These are phyloP conservation scores for Brassica rapa DNA, from an alignment of 345 rosid species.

Conservation along the genomic window DNA sequence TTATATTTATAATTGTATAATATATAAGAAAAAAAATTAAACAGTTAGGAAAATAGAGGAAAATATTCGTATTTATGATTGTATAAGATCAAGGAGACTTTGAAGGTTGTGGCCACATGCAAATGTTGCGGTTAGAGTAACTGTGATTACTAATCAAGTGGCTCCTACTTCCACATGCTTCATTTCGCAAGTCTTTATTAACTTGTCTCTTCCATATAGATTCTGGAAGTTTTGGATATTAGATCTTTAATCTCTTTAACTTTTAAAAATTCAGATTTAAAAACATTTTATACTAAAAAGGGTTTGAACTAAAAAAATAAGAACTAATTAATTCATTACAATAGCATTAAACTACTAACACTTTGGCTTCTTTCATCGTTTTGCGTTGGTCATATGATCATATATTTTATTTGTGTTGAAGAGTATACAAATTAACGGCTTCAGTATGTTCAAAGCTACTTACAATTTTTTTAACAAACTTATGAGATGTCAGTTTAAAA, in stretches of 20 bases:
- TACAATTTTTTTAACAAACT: not conserved
- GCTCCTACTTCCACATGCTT: slow-evolving; percentile 54
- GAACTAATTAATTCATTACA: not conserved
- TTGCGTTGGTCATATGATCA: slow-evolving; percentile 6
- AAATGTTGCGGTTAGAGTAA: slow-evolving; percentile 53
- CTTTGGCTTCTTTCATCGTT: not conserved
- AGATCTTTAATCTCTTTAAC: not conserved
- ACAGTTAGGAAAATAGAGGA: not conserved
- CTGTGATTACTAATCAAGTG: slow-evolving; percentile 38
- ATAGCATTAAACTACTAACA: not conserved
- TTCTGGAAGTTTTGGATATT: not conserved
- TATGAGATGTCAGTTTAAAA: not conserved
- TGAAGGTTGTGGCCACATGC: slow-evolving; percentile 58
- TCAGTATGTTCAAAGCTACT: not conserved
- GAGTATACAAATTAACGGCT: not conserved
- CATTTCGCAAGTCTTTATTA: slow-evolving; percentile 33
- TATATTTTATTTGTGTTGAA: slow-evolving; percentile 1
- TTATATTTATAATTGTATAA: not conserved
- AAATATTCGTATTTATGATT: slow-evolving; percentile 18
- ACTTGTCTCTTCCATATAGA: slow-evolving; percentile 22
- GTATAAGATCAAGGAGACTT: slow-evolving; percentile 37
- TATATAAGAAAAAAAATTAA: slow-evolving; percentile 21
- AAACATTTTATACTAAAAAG: not conserved
- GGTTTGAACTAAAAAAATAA: not conserved
- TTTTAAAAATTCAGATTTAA: not conserved